Base-by-base conservation (phyloP, 2,329 filamentous ascomycete species). In the Seiridium unicorne region DNA sequence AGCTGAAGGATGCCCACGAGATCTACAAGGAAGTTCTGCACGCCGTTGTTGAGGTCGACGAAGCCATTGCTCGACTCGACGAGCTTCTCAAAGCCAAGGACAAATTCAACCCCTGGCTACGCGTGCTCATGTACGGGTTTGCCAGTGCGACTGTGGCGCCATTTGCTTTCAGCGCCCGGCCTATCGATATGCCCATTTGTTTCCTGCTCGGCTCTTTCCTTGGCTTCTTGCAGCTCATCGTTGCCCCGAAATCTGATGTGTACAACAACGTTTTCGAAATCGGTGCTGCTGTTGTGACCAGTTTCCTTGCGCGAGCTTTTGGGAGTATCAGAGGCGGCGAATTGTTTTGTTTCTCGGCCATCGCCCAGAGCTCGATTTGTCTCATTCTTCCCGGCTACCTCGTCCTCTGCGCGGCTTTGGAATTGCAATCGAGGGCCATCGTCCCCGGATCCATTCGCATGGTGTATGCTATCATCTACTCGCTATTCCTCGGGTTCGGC, bases 111-210 rank as follows among this genome's bases (percentile, higher is more conserved):
- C 73, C 76, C 6, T 84, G 82, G 83, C 64, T 84, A 26, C 77
- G 80, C 2, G 86, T 96, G 1, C 73, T 87, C 1, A 76, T 92
- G 38, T 93, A 92, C 65, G 92, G 92, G 0, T 75, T 93, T 5
- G 91, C 92, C 1, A 92, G 90, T 10, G 89, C 87, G 0, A 84
- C 81, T 5, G 91, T 95, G 1, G 91, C 89, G 0, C 91, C 91
- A 0, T 95, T 95, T 68, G 91, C 90, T 3, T 96, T 95, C 69
- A 79, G 87, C 59, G 90, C 89, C 3, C 84, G 91, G 3, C 85
- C 88, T 46, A 89, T 94, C 67, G 92, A 96, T 70, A 77, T 95
- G 61, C 91, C 91, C 0, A 83, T 93, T 35, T 87, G 88, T 26
- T 95, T 95, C 71, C 59, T 92, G 0, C 81, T 96, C 0, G 92